These are phyloP conservation scores for Auriscalpium vulgare DNA, from an alignment of 768 basidiomycete species.

Conservation along the genomic window DNA sequence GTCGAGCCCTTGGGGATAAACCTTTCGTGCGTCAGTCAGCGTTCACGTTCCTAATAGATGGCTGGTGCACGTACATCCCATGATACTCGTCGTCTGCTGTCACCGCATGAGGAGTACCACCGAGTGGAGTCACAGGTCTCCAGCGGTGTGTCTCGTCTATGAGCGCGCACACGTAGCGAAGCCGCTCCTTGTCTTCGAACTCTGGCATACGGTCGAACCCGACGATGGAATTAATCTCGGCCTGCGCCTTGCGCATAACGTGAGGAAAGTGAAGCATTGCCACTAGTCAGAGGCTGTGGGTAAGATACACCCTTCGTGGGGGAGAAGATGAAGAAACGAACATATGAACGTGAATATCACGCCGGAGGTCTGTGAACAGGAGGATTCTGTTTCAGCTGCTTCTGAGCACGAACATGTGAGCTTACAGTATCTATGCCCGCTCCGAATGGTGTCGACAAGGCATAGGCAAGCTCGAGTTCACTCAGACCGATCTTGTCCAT, in stretches of 20 bases:
- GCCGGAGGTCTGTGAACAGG: constrained; percentile 22
- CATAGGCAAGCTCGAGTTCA: constrained; percentile 37
- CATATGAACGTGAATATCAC: constrained; percentile 27
- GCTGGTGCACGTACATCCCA: constrained; percentile 4
- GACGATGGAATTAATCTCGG: constrained; percentile 8
- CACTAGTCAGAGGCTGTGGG: background rate
- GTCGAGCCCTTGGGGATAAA: constrained; percentile 17
- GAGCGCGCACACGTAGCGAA: constrained; percentile 13
- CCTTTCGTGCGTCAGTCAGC: background rate
- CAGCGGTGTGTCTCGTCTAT: constrained; percentile 6
- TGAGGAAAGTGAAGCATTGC: constrained; percentile 24
- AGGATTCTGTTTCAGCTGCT: background rate
- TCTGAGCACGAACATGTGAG: background rate
- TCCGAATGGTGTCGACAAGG: constrained; percentile 37
- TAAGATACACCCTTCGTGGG: background rate
- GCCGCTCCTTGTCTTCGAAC: constrained; percentile 5
- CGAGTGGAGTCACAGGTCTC: constrained; percentile 1
- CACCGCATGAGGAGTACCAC: constrained; percentile 11
- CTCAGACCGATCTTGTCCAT: constrained; percentile 31
- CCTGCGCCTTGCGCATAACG: constrained; percentile 14
- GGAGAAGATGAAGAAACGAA: constrained; percentile 10
- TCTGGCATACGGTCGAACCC: constrained; percentile 3
- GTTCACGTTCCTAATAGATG: background rate
- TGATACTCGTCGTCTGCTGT: constrained; percentile 14
- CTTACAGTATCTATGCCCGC: constrained; percentile 39